Evolutionary conservation across 2,329 filamentous ascomycete genomes (phyloP), one percentile per base, ranked within the genome.

Genomic region (Drechslerella dactyloides): DNA sequence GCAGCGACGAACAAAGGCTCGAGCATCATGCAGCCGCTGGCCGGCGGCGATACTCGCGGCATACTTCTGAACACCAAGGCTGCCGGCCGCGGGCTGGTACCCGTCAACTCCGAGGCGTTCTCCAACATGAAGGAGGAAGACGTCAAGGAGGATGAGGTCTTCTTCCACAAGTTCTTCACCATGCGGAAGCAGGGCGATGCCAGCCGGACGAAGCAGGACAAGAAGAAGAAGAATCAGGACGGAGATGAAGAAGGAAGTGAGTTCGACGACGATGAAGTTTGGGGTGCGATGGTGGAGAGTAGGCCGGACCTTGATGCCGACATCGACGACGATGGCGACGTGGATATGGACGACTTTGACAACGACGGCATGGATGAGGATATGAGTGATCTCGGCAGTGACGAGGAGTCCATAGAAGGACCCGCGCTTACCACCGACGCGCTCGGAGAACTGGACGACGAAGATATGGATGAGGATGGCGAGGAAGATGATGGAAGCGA

Each of bases 11-110:
- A 83, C 33, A 90, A 90, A 74, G 96, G 96, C 55, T 84, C 86
- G 27, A 97, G 92, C 24, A 96, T 99, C 80, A 99, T 99, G 94
- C 94, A 99, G 80, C 94, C 96, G 42, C 86, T 97, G 77, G 85
- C 85, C 58, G 86, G 66, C 23, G 76, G 87, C 55, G 85, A 86
- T 62, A 83, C 83, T 2, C 82, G 83, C 30, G 85, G 86, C 58
- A 82, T 89, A 33, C 82, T 91, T 61, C 82, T 90, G 68, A 84
- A 84, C 5, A 80, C 75, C 19, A 76, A 77, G 23, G 74, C 75
- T 7, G 57, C 74, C 2, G 75, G 85, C 83, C 77, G 84, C 82
- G 73, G 85, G 82, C 79, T 84, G 83, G 46, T 84, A 19, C 84
- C 87, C 1, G 84, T 99, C 79, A 99, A 99, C 80, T 89, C 89